Evolutionary conservation across 2,329 filamentous ascomycete species (phyloP).

Genomic region (Colletotrichum horii): DNA sequence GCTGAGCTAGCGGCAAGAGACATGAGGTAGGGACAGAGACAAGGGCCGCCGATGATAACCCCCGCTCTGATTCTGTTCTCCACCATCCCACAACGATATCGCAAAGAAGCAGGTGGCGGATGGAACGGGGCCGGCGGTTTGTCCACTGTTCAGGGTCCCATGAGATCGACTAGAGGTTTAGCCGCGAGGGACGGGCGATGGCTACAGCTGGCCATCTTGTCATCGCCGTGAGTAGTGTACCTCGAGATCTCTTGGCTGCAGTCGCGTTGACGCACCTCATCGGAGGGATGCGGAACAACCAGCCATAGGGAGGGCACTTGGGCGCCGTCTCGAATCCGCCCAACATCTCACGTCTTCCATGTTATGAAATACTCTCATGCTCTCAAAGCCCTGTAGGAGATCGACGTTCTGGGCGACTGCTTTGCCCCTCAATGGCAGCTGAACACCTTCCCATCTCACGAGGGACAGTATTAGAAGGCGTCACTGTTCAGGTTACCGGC

Average conservation of each 20-base stretch:
- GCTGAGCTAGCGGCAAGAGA: not conserved
- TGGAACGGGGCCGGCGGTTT: not conserved
- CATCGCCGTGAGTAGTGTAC: not conserved
- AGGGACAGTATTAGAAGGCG: not conserved
- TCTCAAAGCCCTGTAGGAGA: not conserved
- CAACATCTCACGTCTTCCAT: not conserved
- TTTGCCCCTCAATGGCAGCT: not conserved
- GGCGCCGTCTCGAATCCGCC: not conserved
- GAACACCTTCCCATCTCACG: not conserved
- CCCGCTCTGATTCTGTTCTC: not conserved
- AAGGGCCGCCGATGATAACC: not conserved
- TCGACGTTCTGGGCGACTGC: not conserved
- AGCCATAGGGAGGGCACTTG: not conserved
- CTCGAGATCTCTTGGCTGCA: not conserved
- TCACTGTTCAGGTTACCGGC: not conserved
- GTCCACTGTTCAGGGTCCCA: not conserved
- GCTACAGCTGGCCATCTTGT: not conserved
- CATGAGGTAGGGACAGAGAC: not conserved
- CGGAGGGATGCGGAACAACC: not conserved
- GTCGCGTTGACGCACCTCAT: not conserved
- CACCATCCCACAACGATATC: not conserved
- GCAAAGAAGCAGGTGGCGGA: no score
- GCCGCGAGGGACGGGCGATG: not conserved
- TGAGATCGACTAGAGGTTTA: not conserved
- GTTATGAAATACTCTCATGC: not conserved